Base-by-base conservation (phyloP, 306 rosid species). In the Corylus avellana region DNA sequence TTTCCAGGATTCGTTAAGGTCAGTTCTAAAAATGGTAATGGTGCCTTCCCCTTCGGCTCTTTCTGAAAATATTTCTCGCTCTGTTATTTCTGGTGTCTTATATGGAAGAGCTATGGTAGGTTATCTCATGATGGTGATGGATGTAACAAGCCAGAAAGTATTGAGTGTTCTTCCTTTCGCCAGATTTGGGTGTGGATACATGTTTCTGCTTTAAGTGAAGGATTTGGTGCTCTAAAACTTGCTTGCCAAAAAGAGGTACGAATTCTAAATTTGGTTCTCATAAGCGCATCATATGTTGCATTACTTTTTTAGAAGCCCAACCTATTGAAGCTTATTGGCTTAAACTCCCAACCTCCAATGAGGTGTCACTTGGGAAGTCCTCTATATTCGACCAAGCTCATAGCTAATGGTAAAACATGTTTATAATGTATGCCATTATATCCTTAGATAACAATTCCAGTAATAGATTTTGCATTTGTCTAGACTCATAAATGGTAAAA, bases 141-240 rank as follows among this genome's bases (percentile, higher is more conserved):
- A 77, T 61, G 70, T 80, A 73, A 27, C 77, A 78, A 67, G 12
- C 77, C 57, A 37, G 83, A 78, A 37, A 49, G 35, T 55, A 73
- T 35, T 1, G 50, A 37, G 50, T 18, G 29, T 16, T 17, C 80
- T 85, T 75, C 84, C 71, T 63, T 56, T 74, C 92, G 97, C 85
- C 91, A 83, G 68, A 87, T 92, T 72, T 92, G 97, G 97, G 89
- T 92, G 77, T 94, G 98, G 97, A 80, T 92, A 50, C 98, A 94
- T 82, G 90, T 92, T 80, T 89, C 92, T 81, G 89, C 91, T 59
- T 87, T 87, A 70, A 62, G 72, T 66, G 97, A 90, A 85, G 98
- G 92, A 84, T 88, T 85, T 67, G 84, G 82, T 82, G 75, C 83
- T 86, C 87, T 94, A 8, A 89, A 87, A 75, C 62, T 84, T 48